Evolutionary conservation across 2,329 filamentous ascomycete species (phyloP).

Genomic region (Lachnellula hyalina): DNA sequence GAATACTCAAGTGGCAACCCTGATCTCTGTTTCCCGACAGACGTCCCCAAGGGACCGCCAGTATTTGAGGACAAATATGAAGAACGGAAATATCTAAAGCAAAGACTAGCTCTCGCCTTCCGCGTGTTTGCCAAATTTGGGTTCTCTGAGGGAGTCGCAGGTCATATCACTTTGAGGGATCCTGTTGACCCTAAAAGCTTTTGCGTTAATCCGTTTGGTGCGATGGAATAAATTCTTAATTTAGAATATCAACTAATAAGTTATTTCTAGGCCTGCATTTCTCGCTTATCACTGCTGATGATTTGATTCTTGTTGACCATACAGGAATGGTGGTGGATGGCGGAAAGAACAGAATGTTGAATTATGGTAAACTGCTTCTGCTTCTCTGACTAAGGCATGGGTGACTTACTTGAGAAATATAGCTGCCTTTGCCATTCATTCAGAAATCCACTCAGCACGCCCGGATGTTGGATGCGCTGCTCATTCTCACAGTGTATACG

Average conservation of each 20-base stretch:
- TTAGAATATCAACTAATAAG: neutral
- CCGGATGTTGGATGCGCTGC: conserved; percentile 52
- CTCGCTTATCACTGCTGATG: conserved; percentile 38
- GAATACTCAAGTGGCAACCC: neutral
- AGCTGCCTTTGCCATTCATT: conserved; percentile 52
- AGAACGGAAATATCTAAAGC: conserved; percentile 26
- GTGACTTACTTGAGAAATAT: neutral
- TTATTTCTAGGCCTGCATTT: conserved; percentile 37
- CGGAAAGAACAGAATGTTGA: conserved; percentile 33
- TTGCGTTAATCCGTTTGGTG: conserved; percentile 11
- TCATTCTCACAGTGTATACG: conserved; percentile 51
- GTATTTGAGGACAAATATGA: conserved; percentile 9
- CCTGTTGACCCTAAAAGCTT: conserved; percentile 11
- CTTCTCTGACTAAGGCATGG: neutral
- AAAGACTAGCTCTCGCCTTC: conserved; percentile 40
- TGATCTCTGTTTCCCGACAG: neutral
- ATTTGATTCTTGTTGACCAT: conserved; percentile 59
- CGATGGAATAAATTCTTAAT: neutral
- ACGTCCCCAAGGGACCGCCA: conserved; percentile 1
- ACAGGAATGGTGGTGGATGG: conserved; percentile 57
- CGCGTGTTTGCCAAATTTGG: conserved; percentile 39
- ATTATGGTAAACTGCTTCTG: conserved; percentile 4
- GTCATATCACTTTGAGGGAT: conserved; percentile 35
- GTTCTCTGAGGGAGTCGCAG: conserved; percentile 37
- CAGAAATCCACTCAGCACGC: conserved; percentile 49